phyloP scores from a whole-genome alignment of 345 rosid species.

The Isatis tinctoria region DNA sequence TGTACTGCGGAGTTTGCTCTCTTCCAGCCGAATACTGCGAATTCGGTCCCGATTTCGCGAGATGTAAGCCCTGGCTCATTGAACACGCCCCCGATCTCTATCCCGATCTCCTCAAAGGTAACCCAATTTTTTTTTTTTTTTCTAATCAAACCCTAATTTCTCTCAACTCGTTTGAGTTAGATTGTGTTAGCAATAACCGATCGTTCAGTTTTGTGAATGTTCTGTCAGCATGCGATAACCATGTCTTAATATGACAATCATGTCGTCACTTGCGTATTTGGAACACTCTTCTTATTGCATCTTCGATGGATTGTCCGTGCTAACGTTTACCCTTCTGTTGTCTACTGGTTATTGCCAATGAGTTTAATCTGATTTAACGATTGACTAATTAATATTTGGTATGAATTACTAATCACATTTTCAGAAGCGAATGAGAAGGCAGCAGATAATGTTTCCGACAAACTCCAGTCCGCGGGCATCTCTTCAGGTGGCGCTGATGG shows the following conservation, averaged over 20 bases:
- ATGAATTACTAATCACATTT: not conserved
- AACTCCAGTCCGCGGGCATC: slow-evolving; percentile 65
- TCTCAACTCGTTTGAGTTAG: not conserved
- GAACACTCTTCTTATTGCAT: not conserved
- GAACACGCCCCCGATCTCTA: slow-evolving; percentile 77
- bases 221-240: too few relatives aligned
- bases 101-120: slow-evolving; percentile 85
- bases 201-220: too few relatives aligned
- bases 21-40: slow-evolving; percentile 95
- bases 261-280: not conserved
- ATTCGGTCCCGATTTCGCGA: slow-evolving; percentile 85
- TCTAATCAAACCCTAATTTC: slow-evolving; percentile 15
- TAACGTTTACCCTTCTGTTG: not conserved
- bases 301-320: not conserved
- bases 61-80: slow-evolving; percentile 92
- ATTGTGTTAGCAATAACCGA: not conserved
- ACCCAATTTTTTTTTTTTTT: too few relatives aligned
- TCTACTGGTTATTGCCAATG: not conserved
- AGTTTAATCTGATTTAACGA: not conserved
- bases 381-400: not conserved
- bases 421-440: slow-evolving; percentile 64
- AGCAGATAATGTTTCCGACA: slow-evolving; percentile 58
- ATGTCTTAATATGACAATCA: not conserved
- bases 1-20: slow-evolving; percentile 73
- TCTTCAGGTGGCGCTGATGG: slow-evolving; percentile 53